Percentiles rank a stretch among this genome's conserved stretches.
Conservation (phyloP, 345 rosid species). For the Boechera stricta region DNA sequence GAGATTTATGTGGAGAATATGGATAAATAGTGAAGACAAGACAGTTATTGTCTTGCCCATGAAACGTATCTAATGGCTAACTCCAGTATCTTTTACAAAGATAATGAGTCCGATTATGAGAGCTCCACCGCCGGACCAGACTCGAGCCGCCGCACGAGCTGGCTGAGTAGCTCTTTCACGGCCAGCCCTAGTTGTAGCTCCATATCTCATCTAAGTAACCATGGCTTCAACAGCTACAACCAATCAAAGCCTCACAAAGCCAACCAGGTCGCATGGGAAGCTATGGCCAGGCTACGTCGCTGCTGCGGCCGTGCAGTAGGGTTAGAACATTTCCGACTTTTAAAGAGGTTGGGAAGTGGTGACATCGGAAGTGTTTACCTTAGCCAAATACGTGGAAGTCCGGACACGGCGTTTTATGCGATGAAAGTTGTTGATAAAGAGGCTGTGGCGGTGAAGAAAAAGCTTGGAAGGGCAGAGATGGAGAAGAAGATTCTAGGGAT, state of each 20-base stretch:
- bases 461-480: constrained; percentile 84
- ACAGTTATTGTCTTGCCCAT: constrained; percentile 25
- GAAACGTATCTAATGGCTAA: constrained; percentile 53
- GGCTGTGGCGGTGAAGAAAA: constrained; percentile 84
- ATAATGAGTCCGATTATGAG: constrained; percentile 64
- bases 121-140: constrained; percentile 62
- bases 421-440: constrained; percentile 96
- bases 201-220: constrained; percentile 57
- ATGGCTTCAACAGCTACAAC: constrained; percentile 23
- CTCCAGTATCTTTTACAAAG: constrained; percentile 48
- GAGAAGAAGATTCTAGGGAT: constrained; percentile 86
- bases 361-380: constrained; percentile 94
- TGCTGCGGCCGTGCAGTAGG: constrained; percentile 66
- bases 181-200: constrained; percentile 78
- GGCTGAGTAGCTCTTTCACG: constrained; percentile 84
- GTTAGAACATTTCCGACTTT: constrained; percentile 80
- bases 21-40: constrained; percentile 45
- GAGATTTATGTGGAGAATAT: constrained; percentile 2
- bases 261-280: constrained; percentile 87
- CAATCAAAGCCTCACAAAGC: constrained; percentile 91
- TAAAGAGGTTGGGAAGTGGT: constrained; percentile 85
- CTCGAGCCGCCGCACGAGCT: constrained; percentile 72
- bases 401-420: constrained; percentile 63
- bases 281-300: constrained; percentile 65
- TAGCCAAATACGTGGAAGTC: constrained; percentile 80